Conservation (phyloP, 495 filamentous ascomycete species). For the Patellaria atrata region DNA sequence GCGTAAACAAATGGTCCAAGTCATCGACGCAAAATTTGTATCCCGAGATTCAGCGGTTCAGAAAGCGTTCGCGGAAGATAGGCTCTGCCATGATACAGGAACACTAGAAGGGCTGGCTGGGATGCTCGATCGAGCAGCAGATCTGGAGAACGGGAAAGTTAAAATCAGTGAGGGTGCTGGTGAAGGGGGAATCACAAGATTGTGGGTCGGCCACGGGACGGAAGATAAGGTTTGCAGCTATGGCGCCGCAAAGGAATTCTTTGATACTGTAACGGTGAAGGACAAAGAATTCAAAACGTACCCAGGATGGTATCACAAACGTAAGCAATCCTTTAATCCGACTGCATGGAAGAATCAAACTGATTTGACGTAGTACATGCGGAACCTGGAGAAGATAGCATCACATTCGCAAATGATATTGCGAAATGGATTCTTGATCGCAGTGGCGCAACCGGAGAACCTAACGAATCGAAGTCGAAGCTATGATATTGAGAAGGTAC, state of each 20-base stretch:
- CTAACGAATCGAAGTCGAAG: conserved; percentile 13
- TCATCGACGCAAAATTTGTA: conserved; percentile 42
- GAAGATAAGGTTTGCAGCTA: conserved; percentile 51
- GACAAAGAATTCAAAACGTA: conserved; percentile 61
- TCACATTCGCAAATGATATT: conserved; percentile 54
- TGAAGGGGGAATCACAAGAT: conserved; percentile 25
- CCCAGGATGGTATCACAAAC: conserved; percentile 62
- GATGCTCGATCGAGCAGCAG: conserved; percentile 54
- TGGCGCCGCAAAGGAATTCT: conserved; percentile 45
- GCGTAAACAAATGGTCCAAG: conserved; percentile 39
- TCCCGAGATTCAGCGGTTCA: conserved; percentile 47
- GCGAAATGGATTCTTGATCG: conserved; percentile 57
- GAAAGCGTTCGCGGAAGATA: conserved; percentile 41
- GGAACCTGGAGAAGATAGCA: conserved; percentile 46
- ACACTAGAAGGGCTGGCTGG: conserved; percentile 61
- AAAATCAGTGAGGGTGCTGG: conserved; percentile 24
- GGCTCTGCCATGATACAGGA: conserved; percentile 60
- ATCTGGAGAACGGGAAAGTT: conserved; percentile 33
- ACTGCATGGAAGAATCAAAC: background rate
- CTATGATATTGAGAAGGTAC: conserved; percentile 5
- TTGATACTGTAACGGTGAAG: conserved; percentile 36
- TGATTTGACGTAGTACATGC: conserved; percentile 41
- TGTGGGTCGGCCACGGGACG: conserved; percentile 57
- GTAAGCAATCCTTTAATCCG: conserved; percentile 22
- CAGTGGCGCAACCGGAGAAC: conserved; percentile 8